These are phyloP conservation scores for Lactarius trivialis DNA, from an alignment of 768 basidiomycete genomes.

Conservation along the genomic window DNA sequence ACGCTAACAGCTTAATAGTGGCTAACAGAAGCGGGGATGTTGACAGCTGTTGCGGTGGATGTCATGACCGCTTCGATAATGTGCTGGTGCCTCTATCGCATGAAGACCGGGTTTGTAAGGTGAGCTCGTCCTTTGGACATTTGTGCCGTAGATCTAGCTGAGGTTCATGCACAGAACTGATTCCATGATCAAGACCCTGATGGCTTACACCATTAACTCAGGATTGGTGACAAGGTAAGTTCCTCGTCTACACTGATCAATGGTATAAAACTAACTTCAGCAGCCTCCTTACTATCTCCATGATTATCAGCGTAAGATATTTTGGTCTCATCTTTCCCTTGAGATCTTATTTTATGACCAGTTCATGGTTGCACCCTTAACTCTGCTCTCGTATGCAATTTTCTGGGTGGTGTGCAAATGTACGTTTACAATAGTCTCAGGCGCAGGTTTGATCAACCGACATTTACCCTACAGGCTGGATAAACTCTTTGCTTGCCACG, in stretches of 20 bases:
- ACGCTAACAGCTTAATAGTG: slow-evolving; percentile 30
- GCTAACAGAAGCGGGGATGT: slow-evolving; percentile 42
- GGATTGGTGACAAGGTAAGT: slow-evolving; percentile 27
- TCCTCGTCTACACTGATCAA: background rate
- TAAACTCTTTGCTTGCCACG: slow-evolving; percentile 50
- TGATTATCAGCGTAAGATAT: slow-evolving; percentile 18
- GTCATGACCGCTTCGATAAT: slow-evolving; percentile 43
- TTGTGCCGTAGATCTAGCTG: background rate
- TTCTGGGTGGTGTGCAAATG: slow-evolving; percentile 50
- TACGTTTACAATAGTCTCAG: slow-evolving; percentile 24
- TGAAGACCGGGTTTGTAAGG: slow-evolving; percentile 42
- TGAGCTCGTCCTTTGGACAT: slow-evolving; percentile 21
- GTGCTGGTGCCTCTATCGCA: slow-evolving; percentile 43
- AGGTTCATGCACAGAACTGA: slow-evolving; percentile 25
- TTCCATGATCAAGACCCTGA: slow-evolving; percentile 25
- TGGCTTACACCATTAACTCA: slow-evolving; percentile 27
- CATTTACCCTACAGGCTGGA: slow-evolving; percentile 35
- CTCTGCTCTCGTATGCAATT: slow-evolving; percentile 43
- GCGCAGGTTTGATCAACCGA: background rate
- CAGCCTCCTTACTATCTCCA: slow-evolving; percentile 23
- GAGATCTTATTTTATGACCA: background rate
- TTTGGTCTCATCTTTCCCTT: background rate
- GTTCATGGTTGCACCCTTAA: slow-evolving; percentile 35
- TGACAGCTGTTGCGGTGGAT: slow-evolving; percentile 44
- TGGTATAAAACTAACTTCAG: background rate